A percentile compares a stretch with the other conserved stretches of the same genome.
Conservation (phyloP, 164 flowering plant genomes). For the Umbellularia californica region DNA sequence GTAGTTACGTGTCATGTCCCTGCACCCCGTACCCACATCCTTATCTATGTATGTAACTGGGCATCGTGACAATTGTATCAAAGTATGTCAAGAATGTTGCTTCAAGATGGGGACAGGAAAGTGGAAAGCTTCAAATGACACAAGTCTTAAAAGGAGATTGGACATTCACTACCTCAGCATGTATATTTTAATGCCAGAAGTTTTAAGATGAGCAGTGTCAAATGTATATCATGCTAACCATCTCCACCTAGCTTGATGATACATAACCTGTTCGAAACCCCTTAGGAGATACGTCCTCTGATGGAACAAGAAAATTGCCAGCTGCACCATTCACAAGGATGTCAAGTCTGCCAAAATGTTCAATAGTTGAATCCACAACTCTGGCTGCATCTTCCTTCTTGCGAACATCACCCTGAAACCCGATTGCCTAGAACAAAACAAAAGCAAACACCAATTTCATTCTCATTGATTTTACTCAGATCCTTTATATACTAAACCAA, state of each 20-base stretch:
- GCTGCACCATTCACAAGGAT: slow-evolving; percentile 93
- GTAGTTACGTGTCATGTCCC: no score
- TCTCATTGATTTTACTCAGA: background rate
- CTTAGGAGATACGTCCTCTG: slow-evolving; percentile 88
- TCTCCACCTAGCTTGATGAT: background rate
- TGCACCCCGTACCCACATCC: no score
- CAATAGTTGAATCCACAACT: slow-evolving; percentile 66
- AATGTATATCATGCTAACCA: background rate
- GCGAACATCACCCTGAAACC: slow-evolving; percentile 84
- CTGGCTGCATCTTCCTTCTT: slow-evolving; percentile 72
- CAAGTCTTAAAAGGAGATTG: background rate
- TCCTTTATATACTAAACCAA: background rate
- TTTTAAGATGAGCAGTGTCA: background rate
- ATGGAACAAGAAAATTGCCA: slow-evolving; percentile 76
- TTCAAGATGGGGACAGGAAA: background rate
- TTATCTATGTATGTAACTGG: no score
- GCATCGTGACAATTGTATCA: no score
- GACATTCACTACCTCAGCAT: background rate
- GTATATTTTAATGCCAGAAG: background rate
- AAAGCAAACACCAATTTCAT: background rate
- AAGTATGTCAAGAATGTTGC: background rate
- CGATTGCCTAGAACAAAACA: slow-evolving; percentile 48
- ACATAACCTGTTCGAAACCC: slow-evolving; percentile 79
- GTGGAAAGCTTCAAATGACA: background rate
- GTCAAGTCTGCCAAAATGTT: slow-evolving; percentile 75